Percentiles rank a stretch among this genome's conserved stretches.
phyloP scores from a whole-genome alignment of 495 filamentous ascomycete genomes.

The Chaetomium fimeti region DNA sequence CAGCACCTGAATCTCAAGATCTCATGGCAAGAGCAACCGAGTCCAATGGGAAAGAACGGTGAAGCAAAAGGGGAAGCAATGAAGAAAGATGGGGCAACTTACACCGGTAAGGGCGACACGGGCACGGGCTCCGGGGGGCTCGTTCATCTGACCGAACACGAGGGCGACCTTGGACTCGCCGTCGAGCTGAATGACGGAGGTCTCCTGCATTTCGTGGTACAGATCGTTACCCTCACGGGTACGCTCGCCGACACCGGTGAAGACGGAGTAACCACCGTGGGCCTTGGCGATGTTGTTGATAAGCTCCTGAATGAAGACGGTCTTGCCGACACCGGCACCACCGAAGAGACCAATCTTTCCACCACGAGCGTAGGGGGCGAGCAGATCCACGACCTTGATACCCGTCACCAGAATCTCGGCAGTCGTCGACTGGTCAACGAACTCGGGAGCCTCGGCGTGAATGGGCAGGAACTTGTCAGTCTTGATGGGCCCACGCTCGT shows the following conservation, averaged over 20 bases:
- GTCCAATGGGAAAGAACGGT: too few relatives aligned
- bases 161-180: constrained; percentile 99
- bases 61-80: too few relatives aligned
- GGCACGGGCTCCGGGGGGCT: constrained; percentile 98
- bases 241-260: constrained; percentile 99
- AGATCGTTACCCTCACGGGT: constrained; percentile 99
- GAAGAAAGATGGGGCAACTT: too few relatives aligned
- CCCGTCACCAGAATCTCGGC: constrained; percentile 97
- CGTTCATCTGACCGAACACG: constrained; percentile 99
- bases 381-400: constrained; percentile 99
- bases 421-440: constrained; percentile 90
- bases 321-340: constrained; percentile 99
- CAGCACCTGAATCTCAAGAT: too few relatives aligned
- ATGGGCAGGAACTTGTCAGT: constrained; percentile 80
- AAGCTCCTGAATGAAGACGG: constrained; percentile 99
- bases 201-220: constrained; percentile 99
- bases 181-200: constrained; percentile 97
- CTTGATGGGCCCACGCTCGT: constrained; percentile 98
- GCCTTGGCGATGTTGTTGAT: constrained; percentile 99
- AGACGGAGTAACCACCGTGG: constrained; percentile 99
- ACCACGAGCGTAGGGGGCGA: constrained; percentile 99
- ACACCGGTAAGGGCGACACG: constrained; percentile 93
- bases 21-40: too few relatives aligned
- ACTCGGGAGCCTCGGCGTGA: constrained; percentile 86
- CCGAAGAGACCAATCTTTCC: constrained; percentile 99